Percentiles rank a stretch among this genome's conserved stretches.
Evolutionary conservation across 208 protist species (phyloP).

Genomic region (Leishmania braziliensis): DNA sequence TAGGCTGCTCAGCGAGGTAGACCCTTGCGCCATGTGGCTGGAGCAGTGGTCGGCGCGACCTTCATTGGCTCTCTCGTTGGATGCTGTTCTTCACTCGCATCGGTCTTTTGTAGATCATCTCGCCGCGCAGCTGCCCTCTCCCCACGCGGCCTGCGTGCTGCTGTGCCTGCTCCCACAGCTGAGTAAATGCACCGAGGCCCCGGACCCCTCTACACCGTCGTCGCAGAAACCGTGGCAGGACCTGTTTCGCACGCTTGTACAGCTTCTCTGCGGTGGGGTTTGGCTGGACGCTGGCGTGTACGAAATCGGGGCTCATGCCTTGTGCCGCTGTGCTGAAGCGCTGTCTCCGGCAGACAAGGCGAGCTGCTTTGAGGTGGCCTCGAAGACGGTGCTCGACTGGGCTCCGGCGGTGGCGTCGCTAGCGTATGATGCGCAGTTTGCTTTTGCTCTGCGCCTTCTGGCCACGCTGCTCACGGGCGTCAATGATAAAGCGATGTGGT

Average conservation of each 20-base stretch:
- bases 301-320: background rate
- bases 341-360: slow-evolving; percentile 4
- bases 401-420: background rate
- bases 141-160: slow-evolving; percentile 22
- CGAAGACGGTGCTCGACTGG: slow-evolving; percentile 6
- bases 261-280: slow-evolving; percentile 13
- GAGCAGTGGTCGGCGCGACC: slow-evolving; percentile 37
- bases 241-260: slow-evolving; percentile 29
- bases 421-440: background rate
- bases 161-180: slow-evolving; percentile 24
- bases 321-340: slow-evolving; percentile 1
- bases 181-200: background rate
- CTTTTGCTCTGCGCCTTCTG: slow-evolving; percentile 21
- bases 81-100: slow-evolving; percentile 7
- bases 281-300: slow-evolving; percentile 1
- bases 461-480: slow-evolving; percentile 5
- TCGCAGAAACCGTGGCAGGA: slow-evolving; percentile 10
- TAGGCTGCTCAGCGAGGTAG: slow-evolving; percentile 22
- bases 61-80: slow-evolving; percentile 24
- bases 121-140: background rate
- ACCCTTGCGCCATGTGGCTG: slow-evolving; percentile 56
- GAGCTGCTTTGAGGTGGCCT: background rate
- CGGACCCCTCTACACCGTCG: background rate
- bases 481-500: background rate
- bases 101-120: background rate